Evolutionary conservation across 73 alveolate species (phyloP), one percentile per base, ranked within the genome.

Genomic region (Paramecium pentaurelia): DNA sequence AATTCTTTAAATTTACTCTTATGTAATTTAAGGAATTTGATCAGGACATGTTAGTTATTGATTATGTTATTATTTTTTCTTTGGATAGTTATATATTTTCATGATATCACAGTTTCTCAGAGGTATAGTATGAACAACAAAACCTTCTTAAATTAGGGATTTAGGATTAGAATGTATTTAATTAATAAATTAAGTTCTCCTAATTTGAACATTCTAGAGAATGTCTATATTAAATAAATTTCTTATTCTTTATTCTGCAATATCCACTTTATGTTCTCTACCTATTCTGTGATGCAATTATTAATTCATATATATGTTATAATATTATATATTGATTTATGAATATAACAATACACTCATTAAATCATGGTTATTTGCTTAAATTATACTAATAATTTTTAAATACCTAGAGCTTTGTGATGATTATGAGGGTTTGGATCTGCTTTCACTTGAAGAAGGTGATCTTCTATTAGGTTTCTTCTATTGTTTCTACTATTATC

Each of bases 401-500:
- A 37, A 34, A 73, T 73, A 73, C 87, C 87, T 73, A 16, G 60
- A 37, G 32, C 87, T 73, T 38, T 40, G 18, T 16, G 87, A 73
- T 14, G 87, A 36, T 12, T 18, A 9, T 73, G 87, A 73, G 8
- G 40, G 34, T 18, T 14, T 37, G 10, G 60, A 37, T 37, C 14
- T 54, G 70, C 70, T 54, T 14, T 38, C 87, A 36, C 87, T 73
- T 2, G 91, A 80, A n/a, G 91, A 80, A 25, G 91, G 75, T 5
- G 91, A 44, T 42, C 91, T 80, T 80, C 91, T 42, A 6, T 80
- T 49, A 16, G 91, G 58, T 80, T 27, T 49, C 47, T 80, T 80
- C 32, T 40, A 16, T 42, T 80, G 25, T 27, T 80, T 80, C 71
- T 80, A 49, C 16, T 80, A 32, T 32, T 80, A 27, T 42, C 77